Base-by-base conservation (phyloP, 73 alveolate species). In the Durusdinium trenchii region DNA sequence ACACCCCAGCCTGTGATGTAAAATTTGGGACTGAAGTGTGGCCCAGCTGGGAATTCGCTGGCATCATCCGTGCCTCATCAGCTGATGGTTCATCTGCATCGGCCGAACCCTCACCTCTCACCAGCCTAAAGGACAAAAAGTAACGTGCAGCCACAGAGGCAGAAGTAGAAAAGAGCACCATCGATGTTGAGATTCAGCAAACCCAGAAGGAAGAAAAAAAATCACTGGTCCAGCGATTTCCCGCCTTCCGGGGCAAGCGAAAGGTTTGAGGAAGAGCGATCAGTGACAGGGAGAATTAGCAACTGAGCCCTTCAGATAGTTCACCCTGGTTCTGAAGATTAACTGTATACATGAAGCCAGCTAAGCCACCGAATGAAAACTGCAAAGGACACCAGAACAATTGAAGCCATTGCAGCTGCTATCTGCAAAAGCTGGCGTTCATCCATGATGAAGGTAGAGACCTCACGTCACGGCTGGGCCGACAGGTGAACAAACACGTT, bases 141-240 rank as follows among this genome's bases (percentile, higher is more conserved):
- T n/a, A n/a, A n/a, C n/a, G n/a, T n/a, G n/a, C n/a, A n/a, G n/a
- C n/a, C n/a, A n/a, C n/a, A 91, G 98, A 75, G 5, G 67, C 98
- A 91, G 90, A 91, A 91, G 32, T 91, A 91, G 89, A 91, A 91
- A 57, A 91, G 78, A 14, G 98, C 98, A 14, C 98, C 98, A 36
- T 91, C 98, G 76, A 91, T 91, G 81, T 91, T 91, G 90, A 91
- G 67, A 91, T 78, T 91, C 87, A 91, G 60, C 75, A 91, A 47
- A 64, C 98, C 98, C 98, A 91, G 45, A 52, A 91, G 62, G 60
- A 91, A 91, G 98, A 91, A 91, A 89, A n/a, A 91, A 91, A 42
- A 69, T 91, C 78, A 91, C 98, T 47, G 98, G 98, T 35, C 98
- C 98, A 18, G 98, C 89, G 26, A 91, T 91, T 64, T 91, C 98